Conservation (phyloP, 2,329 filamentous ascomycete genomes). For the Pseudocercospora fijiensis region DNA sequence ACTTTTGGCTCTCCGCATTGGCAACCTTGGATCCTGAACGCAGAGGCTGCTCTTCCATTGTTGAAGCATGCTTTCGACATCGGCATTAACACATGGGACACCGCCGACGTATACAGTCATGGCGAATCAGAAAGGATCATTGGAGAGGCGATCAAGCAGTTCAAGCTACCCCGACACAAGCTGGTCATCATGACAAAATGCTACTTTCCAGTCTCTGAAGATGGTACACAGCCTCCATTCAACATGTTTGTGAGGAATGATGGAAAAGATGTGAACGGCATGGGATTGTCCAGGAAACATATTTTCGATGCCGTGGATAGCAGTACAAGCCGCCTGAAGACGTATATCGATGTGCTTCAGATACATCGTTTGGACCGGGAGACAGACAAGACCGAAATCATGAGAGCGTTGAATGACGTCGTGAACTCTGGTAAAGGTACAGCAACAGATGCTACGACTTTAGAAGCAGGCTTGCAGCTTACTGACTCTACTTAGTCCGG, state of each 20-base stretch:
- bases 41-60: slow-evolving; percentile 50
- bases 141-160: slow-evolving; percentile 64
- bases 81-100: slow-evolving; percentile 63
- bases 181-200: slow-evolving; percentile 66
- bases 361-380: slow-evolving; percentile 60
- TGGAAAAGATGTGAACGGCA: slow-evolving; percentile 44
- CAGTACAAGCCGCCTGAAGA: slow-evolving; percentile 55
- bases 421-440: slow-evolving; percentile 52
- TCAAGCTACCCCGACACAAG: slow-evolving; percentile 63
- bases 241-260: slow-evolving; percentile 2
- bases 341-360: slow-evolving; percentile 62
- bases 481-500: slow-evolving; percentile 23
- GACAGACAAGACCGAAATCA: slow-evolving; percentile 59
- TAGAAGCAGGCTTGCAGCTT: not conserved
- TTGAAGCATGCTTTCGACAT: slow-evolving; percentile 64
- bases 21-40: slow-evolving; percentile 38
- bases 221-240: slow-evolving; percentile 14
- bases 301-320: slow-evolving; percentile 65
- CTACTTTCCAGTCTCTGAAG: slow-evolving; percentile 49
- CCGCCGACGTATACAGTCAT: slow-evolving; percentile 61
- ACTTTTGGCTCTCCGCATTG: slow-evolving; percentile 56
- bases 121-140: slow-evolving; percentile 65
- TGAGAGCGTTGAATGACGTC: slow-evolving; percentile 57
- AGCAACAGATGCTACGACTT: slow-evolving; percentile 41
- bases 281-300: slow-evolving; percentile 61